Evolutionary conservation across 176 grass and related monocot species (phyloP).

Genomic region (Oryza officinalis): DNA sequence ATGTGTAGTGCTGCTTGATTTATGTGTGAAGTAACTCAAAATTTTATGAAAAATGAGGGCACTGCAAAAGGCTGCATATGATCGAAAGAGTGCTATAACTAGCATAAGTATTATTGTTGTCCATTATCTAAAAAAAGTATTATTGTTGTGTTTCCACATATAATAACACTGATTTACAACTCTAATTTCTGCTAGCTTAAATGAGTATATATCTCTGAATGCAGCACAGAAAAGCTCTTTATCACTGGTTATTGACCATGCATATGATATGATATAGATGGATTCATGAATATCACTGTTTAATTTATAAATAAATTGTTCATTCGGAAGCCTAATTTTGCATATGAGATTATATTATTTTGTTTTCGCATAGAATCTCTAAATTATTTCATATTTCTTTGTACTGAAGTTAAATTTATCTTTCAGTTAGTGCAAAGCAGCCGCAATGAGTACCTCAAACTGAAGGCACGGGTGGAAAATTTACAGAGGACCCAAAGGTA

Average conservation of each 20-base stretch:
- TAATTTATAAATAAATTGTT: background rate
- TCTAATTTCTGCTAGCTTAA: background rate
- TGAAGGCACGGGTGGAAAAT: constrained; percentile 70
- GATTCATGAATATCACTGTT: background rate
- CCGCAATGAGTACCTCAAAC: constrained; percentile 77
- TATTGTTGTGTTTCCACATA: background rate
- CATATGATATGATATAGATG: background rate
- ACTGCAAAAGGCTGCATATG: background rate
- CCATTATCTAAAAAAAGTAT: too few species aligned
- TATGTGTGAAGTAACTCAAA: background rate
- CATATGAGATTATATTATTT: background rate
- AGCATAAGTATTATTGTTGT: background rate
- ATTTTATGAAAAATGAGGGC: background rate
- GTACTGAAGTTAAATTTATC: constrained; percentile 27
- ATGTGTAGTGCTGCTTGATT: background rate
- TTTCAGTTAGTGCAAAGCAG: constrained; percentile 82
- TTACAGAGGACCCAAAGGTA: constrained; percentile 86
- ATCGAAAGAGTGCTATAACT: background rate
- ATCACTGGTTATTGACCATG: too few species aligned
- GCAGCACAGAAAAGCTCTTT: too few species aligned
- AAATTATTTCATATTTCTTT: background rate
- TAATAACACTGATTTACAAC: background rate
- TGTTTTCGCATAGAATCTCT: background rate
- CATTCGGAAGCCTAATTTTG: background rate
- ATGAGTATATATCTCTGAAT: background rate